These are phyloP conservation scores for Alopecurus myosuroides DNA, from an alignment of 176 grass and related monocot genomes.

Conservation along the genomic window DNA sequence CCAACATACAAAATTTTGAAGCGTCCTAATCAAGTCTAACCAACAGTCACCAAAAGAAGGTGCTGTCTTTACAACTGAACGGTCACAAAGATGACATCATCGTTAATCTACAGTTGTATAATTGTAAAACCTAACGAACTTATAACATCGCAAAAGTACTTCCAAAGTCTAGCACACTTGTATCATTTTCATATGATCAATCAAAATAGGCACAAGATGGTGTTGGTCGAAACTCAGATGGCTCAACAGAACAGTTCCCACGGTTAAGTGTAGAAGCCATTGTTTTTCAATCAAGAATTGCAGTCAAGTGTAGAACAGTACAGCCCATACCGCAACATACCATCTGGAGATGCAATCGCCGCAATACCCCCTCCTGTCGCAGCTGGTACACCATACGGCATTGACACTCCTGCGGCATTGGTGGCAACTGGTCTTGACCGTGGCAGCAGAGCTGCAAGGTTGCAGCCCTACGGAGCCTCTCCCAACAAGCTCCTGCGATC, in stretches of 20 bases:
- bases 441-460: background rate
- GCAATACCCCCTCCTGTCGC: slow-evolving; percentile 83
- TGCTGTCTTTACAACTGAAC: background rate
- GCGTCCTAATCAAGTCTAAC: background rate
- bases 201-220: slow-evolving; percentile 3
- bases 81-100: background rate
- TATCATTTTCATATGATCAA: background rate
- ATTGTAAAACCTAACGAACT: background rate
- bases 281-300: background rate
- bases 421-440: slow-evolving; percentile 47
- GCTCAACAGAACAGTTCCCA: background rate
- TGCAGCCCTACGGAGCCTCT: background rate
- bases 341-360: slow-evolving; percentile 60
- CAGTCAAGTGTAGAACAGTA: background rate
- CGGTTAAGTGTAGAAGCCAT: no score
- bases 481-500: slow-evolving; percentile 31
- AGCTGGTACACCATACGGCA: slow-evolving; percentile 64
- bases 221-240: background rate
- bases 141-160: background rate
- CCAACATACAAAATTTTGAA: background rate
- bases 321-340: slow-evolving; percentile 19
- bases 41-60: background rate
- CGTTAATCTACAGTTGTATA: background rate
- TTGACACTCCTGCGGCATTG: slow-evolving; percentile 58
- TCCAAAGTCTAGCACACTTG: background rate